These are phyloP conservation scores for Colletotrichum tanaceti DNA, from an alignment of 2,329 filamentous ascomycete genomes.

Conservation along the genomic window DNA sequence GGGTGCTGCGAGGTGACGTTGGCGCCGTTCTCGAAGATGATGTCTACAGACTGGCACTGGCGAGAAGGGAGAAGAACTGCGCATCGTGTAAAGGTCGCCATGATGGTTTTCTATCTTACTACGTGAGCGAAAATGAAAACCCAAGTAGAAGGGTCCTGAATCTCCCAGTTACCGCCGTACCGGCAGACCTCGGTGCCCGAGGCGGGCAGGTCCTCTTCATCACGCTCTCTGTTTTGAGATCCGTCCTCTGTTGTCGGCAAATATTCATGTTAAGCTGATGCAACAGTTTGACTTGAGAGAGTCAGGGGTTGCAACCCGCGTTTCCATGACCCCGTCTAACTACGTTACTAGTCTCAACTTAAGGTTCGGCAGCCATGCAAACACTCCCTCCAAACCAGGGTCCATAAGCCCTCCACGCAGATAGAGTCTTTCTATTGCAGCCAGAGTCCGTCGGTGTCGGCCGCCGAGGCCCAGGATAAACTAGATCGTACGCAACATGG, in stretches of 20 bases:
- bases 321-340: slow-evolving; percentile 1
- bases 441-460: neutral
- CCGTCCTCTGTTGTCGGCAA: neutral
- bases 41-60: slow-evolving; percentile 25
- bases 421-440: slow-evolving; percentile 1
- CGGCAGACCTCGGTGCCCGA: neutral
- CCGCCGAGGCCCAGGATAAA: neutral
- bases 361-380: slow-evolving; percentile 3
- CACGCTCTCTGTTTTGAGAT: neutral
- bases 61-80: slow-evolving; percentile 17
- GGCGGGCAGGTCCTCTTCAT: neutral
- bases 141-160: neutral
- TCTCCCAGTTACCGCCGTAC: neutral
- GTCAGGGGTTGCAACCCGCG: slow-evolving; percentile 17
- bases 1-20: slow-evolving; percentile 36
- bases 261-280: neutral
- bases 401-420: neutral
- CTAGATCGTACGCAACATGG: neutral
- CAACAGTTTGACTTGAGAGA: slow-evolving; percentile 21
- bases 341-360: neutral
- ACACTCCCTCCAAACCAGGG: neutral
- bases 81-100: slow-evolving; percentile 9
- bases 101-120: slow-evolving; percentile 7
- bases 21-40: slow-evolving; percentile 35
- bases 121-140: neutral